Evolutionary conservation across 2,329 filamentous ascomycete genomes (phyloP).

Genomic region (Neurospora crassa): DNA sequence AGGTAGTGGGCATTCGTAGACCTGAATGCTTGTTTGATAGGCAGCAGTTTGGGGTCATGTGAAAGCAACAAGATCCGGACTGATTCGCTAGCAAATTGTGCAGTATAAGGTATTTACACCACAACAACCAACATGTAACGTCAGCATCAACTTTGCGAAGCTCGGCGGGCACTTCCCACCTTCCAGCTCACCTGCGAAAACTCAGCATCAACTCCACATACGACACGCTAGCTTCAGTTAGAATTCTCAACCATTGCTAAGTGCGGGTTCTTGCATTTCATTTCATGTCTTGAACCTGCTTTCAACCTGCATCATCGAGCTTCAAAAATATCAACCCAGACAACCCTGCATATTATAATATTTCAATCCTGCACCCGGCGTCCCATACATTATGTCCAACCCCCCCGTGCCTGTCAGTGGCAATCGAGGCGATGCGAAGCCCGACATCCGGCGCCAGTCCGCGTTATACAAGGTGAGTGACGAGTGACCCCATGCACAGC

Average conservation of each 20-base stretch:
- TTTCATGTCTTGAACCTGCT: background rate
- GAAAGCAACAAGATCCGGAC: background rate
- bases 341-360: background rate
- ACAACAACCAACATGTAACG: background rate
- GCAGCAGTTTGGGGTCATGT: background rate
- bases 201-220: background rate
- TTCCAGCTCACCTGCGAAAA: background rate
- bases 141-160: background rate
- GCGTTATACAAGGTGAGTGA: constrained; percentile 13
- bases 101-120: background rate
- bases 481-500: background rate
- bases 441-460: constrained; percentile 5
- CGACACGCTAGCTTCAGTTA: background rate
- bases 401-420: constrained; percentile 13
- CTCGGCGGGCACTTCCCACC: background rate
- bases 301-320: background rate
- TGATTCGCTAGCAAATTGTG: background rate
- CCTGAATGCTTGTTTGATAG: background rate
- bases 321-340: background rate
- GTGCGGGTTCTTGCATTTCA: background rate
- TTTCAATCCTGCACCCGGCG: background rate
- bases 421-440: constrained; percentile 13
- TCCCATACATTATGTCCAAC: constrained; percentile 8
- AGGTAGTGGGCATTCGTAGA: background rate
- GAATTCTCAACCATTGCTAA: background rate